Evolutionary conservation across 805 yeast genomes (phyloP).

Genomic region (Teunomyces funiuensis): DNA sequence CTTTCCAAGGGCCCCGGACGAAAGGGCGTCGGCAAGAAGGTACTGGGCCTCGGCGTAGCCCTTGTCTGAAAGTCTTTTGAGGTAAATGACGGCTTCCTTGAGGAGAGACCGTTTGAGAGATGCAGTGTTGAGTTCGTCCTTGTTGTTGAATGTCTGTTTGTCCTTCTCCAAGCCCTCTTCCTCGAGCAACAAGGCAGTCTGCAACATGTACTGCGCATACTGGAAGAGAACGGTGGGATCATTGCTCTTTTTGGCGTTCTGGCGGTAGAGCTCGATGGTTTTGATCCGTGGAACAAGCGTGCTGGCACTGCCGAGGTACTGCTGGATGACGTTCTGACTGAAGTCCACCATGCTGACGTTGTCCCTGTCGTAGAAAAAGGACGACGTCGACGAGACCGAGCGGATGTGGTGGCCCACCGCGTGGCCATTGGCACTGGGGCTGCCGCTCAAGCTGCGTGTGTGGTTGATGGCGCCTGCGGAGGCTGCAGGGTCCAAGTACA

Average conservation of each 20-base stretch:
- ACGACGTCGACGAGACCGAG: slow-evolving; percentile 38
- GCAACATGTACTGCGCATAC: slow-evolving; percentile 87
- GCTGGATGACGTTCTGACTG: slow-evolving; percentile 51
- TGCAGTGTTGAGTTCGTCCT: slow-evolving; percentile 14
- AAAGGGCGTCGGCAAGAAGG: slow-evolving; percentile 82
- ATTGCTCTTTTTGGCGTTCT: slow-evolving; percentile 78
- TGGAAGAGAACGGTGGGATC: slow-evolving; percentile 88
- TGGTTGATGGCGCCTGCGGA: neutral
- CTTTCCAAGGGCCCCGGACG: slow-evolving; percentile 82
- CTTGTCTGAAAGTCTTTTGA: slow-evolving; percentile 70
- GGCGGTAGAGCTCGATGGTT: slow-evolving; percentile 83
- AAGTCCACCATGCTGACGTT: slow-evolving; percentile 45
- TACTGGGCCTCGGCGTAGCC: slow-evolving; percentile 92
- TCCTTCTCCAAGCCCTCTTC: slow-evolving; percentile 16
- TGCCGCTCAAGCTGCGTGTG: neutral
- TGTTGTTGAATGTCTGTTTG: neutral
- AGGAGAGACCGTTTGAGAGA: slow-evolving; percentile 54
- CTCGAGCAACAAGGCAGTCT: slow-evolving; percentile 71
- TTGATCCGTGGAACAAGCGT: slow-evolving; percentile 71
- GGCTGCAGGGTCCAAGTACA: slow-evolving; percentile 19
- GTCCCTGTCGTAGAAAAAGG: slow-evolving; percentile 36
- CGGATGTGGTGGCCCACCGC: slow-evolving; percentile 27
- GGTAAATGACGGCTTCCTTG: slow-evolving; percentile 72
- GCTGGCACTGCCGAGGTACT: slow-evolving; percentile 50
- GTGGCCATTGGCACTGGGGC: neutral